Evolutionary conservation across 495 filamentous ascomycete genomes (phyloP).

Genomic region (Neurospora sp.): DNA sequence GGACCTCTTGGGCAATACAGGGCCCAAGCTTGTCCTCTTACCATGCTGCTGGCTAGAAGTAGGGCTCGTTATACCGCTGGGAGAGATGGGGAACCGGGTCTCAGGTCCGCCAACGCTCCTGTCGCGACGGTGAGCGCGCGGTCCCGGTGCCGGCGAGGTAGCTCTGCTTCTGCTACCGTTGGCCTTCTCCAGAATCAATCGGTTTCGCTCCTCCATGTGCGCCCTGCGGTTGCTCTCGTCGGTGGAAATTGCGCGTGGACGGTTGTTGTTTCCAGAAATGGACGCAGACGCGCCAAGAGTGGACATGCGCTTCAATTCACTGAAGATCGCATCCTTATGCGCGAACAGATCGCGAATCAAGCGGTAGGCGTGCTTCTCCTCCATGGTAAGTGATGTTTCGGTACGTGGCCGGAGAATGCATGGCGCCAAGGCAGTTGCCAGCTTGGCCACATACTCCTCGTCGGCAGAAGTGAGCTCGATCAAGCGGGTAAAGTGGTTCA

Average conservation of each 20-base stretch:
- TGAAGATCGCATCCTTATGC: constrained; percentile 90
- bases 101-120: constrained; percentile 69
- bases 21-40: constrained; percentile 29
- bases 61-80: constrained; percentile 44
- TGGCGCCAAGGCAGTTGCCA: constrained; percentile 71
- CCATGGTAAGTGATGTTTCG: constrained; percentile 84
- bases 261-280: constrained; percentile 36
- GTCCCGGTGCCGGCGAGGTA: constrained; percentile 61
- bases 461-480: constrained; percentile 96
- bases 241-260: constrained; percentile 82
- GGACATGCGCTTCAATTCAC: constrained; percentile 86
- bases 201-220: constrained; percentile 83
- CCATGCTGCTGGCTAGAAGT: constrained; percentile 38
- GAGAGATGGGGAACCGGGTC: constrained; percentile 78
- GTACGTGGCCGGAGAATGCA: constrained; percentile 80
- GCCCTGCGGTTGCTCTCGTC: constrained; percentile 94
- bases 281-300: constrained; percentile 50
- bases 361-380: constrained; percentile 87
- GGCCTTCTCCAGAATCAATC: constrained; percentile 62
- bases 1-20: constrained; percentile 30
- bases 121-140: constrained; percentile 56
- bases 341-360: constrained; percentile 87
- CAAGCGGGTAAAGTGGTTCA: constrained; percentile 94
- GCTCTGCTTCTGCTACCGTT: constrained; percentile 51
- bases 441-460: constrained; percentile 66